phyloP scores from a whole-genome alignment of 345 rosid species.

The Brassica nigra region DNA sequence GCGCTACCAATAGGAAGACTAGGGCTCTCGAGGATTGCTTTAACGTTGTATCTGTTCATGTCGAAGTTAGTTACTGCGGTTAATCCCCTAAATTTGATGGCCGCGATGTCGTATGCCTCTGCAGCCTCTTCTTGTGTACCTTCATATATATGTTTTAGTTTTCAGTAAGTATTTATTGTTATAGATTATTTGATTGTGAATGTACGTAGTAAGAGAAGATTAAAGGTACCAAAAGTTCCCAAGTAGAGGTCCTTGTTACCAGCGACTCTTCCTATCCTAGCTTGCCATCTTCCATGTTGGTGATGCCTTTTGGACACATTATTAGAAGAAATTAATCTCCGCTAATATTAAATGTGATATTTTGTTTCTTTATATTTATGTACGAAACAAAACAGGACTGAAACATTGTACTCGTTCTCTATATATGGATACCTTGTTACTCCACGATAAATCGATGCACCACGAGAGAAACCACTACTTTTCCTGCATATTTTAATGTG shows the following conservation, averaged over 20 bases:
- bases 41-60: conserved; percentile 81
- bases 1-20: conserved; percentile 76
- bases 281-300: conserved; percentile 99
- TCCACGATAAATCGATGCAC: conserved; percentile 92
- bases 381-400: not conserved
- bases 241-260: conserved; percentile 96
- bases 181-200: not conserved
- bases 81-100: conserved; percentile 87
- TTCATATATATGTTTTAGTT: not conserved
- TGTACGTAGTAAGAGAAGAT: not conserved
- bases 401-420: not conserved
- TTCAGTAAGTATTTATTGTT: not conserved
- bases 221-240: conserved; percentile 76
- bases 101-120: conserved; percentile 96
- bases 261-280: conserved; percentile 95
- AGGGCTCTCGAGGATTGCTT: conserved; percentile 81
- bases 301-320: conserved; percentile 62
- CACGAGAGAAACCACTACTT: conserved; percentile 97
- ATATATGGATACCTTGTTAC: conserved; percentile 68
- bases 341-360: not conserved
- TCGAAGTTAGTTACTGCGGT: conserved; percentile 99
- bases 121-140: conserved; percentile 98
- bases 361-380: not conserved
- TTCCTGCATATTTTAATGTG: conserved; percentile 50
- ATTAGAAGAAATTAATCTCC: not conserved